Evolutionary conservation across 495 filamentous ascomycete species (phyloP).

Genomic region (Rostrohypoxylon terebratum): DNA sequence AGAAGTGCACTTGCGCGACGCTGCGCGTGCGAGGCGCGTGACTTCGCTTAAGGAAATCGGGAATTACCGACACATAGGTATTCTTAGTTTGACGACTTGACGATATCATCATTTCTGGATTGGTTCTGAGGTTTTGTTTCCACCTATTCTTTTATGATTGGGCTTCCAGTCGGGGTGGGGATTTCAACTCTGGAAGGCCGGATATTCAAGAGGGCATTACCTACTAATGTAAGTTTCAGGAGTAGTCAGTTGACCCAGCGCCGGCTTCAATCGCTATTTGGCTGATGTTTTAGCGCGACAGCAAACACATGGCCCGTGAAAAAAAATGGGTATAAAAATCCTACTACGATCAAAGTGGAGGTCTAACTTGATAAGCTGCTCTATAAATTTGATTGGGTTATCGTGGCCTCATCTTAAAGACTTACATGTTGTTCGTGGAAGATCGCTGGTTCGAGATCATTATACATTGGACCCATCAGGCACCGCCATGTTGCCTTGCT

Average conservation of each 20-base stretch:
- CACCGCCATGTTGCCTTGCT: neutral
- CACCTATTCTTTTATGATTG: too few species aligned
- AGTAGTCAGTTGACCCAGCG: neutral
- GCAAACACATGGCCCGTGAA: neutral
- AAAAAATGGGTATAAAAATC: neutral
- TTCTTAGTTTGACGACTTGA: too few species aligned
- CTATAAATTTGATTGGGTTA: slow-evolving; percentile 8
- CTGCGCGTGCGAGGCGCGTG: too few species aligned
- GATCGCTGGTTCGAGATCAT: slow-evolving; percentile 9
- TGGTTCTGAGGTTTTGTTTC: too few species aligned
- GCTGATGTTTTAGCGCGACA: slow-evolving; percentile 4
- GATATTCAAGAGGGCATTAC: neutral
- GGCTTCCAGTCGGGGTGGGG: neutral
- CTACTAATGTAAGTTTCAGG: slow-evolving; percentile 4
- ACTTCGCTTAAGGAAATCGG: too few species aligned
- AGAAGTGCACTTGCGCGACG: too few species aligned
- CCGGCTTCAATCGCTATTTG: neutral
- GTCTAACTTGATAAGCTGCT: neutral
- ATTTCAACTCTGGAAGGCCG: neutral
- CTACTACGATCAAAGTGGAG: neutral
- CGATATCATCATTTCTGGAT: too few species aligned
- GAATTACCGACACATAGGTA: too few species aligned
- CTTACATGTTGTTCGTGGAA: slow-evolving; percentile 1
- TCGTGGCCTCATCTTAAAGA: slow-evolving; percentile 12
- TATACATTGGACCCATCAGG: slow-evolving; percentile 5